Conservation (phyloP, 352 stramenopile species). For the Pythium coloratum region DNA sequence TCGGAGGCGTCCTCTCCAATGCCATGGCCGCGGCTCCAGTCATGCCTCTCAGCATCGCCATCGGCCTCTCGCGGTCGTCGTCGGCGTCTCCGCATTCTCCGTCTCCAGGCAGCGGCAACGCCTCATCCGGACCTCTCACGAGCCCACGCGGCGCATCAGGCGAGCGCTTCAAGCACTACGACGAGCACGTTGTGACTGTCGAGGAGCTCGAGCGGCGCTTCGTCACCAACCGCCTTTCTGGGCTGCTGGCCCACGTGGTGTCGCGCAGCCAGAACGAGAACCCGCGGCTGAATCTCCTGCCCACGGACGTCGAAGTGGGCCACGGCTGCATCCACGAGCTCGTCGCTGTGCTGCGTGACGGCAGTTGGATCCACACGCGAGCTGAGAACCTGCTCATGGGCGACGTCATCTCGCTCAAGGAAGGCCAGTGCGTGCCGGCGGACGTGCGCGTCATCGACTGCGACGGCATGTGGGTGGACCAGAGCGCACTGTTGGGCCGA, state of each 20-base stretch:
- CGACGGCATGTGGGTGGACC: slow-evolving; percentile 48
- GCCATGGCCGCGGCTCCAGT: slow-evolving; percentile 9
- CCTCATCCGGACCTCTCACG: neutral
- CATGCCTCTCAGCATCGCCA: slow-evolving; percentile 18
- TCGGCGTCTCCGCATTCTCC: neutral
- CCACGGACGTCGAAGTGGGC: slow-evolving; percentile 42
- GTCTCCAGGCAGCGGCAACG: neutral
- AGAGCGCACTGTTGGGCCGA: slow-evolving; percentile 35
- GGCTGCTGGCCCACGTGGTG: slow-evolving; percentile 32
- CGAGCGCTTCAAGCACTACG: slow-evolving; percentile 36
- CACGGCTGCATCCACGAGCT: slow-evolving; percentile 59
- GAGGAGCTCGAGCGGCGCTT: slow-evolving; percentile 49
- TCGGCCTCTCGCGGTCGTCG: slow-evolving; percentile 14
- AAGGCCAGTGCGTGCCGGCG: slow-evolving; percentile 49
- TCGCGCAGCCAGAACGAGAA: slow-evolving; percentile 32
- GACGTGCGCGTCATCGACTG: slow-evolving; percentile 54
- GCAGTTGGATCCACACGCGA: slow-evolving; percentile 56
- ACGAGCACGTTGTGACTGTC: slow-evolving; percentile 48
- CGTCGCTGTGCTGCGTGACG: slow-evolving; percentile 50
- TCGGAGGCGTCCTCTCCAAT: neutral
- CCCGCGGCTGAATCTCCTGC: slow-evolving; percentile 42
- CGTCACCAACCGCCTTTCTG: slow-evolving; percentile 31
- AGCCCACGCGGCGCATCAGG: slow-evolving; percentile 20
- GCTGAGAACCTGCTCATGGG: slow-evolving; percentile 51
- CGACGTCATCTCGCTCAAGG: slow-evolving; percentile 50